phyloP scores from a whole-genome alignment of 176 grass and related monocot genomes.

The Avena atlantica region DNA sequence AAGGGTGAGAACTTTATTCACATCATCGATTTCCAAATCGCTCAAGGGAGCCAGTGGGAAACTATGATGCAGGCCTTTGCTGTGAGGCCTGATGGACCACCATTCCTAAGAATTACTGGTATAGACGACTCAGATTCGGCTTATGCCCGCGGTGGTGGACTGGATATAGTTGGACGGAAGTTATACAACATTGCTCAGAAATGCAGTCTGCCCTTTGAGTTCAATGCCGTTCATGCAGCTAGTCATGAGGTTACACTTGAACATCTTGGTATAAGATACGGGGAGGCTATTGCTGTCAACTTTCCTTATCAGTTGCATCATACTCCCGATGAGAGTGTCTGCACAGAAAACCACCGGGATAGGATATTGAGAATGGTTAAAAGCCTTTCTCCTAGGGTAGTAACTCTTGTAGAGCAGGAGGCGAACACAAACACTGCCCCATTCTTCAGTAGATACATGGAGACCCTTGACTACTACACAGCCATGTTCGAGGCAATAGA shows the following conservation, averaged over 20 bases:
- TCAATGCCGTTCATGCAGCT: slow-evolving; percentile 61
- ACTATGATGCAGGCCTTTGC: slow-evolving; percentile 76
- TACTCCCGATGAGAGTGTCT: slow-evolving; percentile 77
- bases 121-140: slow-evolving; percentile 73
- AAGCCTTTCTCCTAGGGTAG: slow-evolving; percentile 68
- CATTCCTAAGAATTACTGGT: slow-evolving; percentile 70
- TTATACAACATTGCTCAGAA: slow-evolving; percentile 49
- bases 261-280: slow-evolving; percentile 60
- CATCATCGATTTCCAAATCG: slow-evolving; percentile 87
- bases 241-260: slow-evolving; percentile 65
- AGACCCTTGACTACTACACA: slow-evolving; percentile 80
- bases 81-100: slow-evolving; percentile 51
- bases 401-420: slow-evolving; percentile 82
- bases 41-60: slow-evolving; percentile 73
- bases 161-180: slow-evolving; percentile 67
- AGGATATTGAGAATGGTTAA: slow-evolving; percentile 78
- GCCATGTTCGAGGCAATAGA: slow-evolving; percentile 82
- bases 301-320: slow-evolving; percentile 89
- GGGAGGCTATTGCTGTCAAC: slow-evolving; percentile 74
- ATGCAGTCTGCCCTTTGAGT: slow-evolving; percentile 70
- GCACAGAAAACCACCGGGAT: slow-evolving; percentile 74
- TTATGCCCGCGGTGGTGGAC: slow-evolving; percentile 61
- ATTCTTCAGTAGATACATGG: slow-evolving; percentile 81
- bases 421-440: slow-evolving; percentile 82
- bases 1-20: slow-evolving; percentile 71